Evolutionary conservation across 129 eudicot genomes (phyloP), one percentile per base, ranked within the genome.

Genomic region (Ambrosia artemisiifolia): DNA sequence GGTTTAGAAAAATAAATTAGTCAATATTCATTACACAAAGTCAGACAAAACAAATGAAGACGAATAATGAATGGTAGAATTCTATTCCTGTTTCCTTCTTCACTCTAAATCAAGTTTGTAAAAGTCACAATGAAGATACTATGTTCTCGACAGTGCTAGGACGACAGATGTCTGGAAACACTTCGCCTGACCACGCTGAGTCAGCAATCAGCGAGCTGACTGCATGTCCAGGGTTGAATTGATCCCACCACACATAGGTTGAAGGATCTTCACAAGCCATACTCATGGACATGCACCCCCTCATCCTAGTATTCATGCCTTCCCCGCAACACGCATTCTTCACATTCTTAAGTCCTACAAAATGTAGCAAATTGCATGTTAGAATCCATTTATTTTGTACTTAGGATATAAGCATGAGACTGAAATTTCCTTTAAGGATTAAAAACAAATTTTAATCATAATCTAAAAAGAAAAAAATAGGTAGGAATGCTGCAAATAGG

Each of bases 191-290:
- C 92, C 96, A 89, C 17, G 82, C 84, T 2, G 94, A 87, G 67
- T 87, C 85, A 35, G 88, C 88, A 14, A 90, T 69, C 82, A 90
- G 32, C 3, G 88, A 78, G 82, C 85, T 87, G 20, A 83, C 83
- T 3, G 72, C 64, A 12, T 72, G 82, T 16, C 87, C 81, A 9
- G 94, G 94, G 69, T 90, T 90, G 76, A 80, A 85, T 18, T 80
- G 74, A 75, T 90, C 94, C 94, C 96, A 90, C 94, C 96, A 90
- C 7, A 87, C 75, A 72, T 81, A 84, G 17, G 69, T 38, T 59
- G 88, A 83, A 62, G 82, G 70, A 8, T 79, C 66, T 13, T 60
- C 42, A 67, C 96, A 87, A 6, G 83, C 88, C 83, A 80, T 83
- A 61, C 79, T 82, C 68, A 40, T 51, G 43, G 85, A 80, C 63